Percentiles rank a stretch among this genome's conserved stretches.
These are phyloP conservation scores for Tardiomyces depauwii DNA, from an alignment of 1,139 yeast species.

Conservation along the genomic window DNA sequence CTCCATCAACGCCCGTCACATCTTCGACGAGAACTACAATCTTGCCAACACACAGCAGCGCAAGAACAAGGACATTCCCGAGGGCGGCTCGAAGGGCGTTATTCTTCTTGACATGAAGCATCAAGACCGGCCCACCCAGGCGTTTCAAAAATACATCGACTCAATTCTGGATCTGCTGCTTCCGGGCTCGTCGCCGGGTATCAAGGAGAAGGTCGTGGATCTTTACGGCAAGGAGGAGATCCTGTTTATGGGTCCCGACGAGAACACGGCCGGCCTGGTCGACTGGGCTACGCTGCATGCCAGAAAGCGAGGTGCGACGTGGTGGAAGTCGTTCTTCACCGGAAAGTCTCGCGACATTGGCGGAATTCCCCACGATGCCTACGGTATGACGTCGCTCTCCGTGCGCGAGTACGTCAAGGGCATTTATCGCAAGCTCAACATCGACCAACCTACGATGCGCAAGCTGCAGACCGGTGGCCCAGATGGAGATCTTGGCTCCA, in stretches of 20 bases:
- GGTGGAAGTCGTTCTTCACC: slow-evolving; percentile 99
- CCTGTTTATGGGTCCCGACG: slow-evolving; percentile 95
- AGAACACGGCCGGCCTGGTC: slow-evolving; percentile 90
- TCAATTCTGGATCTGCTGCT: slow-evolving; percentile 78
- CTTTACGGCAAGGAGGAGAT: slow-evolving; percentile 78
- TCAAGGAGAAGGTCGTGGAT: slow-evolving; percentile 80
- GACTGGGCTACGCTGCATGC: slow-evolving; percentile 99
- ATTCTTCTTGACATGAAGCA: slow-evolving; percentile 68
- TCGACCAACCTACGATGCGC: slow-evolving; percentile 48
- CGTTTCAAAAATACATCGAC: slow-evolving; percentile 89
- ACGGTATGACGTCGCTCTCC: slow-evolving; percentile 94
- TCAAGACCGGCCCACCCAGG: slow-evolving; percentile 72
- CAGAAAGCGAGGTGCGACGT: slow-evolving; percentile 83
- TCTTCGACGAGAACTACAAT: slow-evolving; percentile 94
- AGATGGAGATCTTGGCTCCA: slow-evolving; percentile 95
- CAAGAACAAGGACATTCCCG: slow-evolving; percentile 96
- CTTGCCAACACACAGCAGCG: slow-evolving; percentile 94
- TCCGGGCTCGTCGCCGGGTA: slow-evolving; percentile 58
- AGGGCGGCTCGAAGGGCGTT: slow-evolving; percentile 98
- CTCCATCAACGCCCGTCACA: slow-evolving; percentile 71
- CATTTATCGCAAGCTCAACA: slow-evolving; percentile 66
- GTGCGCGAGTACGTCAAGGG: slow-evolving; percentile 89
- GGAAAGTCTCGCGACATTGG: slow-evolving; percentile 90
- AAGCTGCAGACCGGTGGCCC: slow-evolving; percentile 99
- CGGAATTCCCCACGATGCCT: slow-evolving; percentile 97